Base-by-base conservation (phyloP, 345 rosid genomes). In the Eucalyptus albens region DNA sequence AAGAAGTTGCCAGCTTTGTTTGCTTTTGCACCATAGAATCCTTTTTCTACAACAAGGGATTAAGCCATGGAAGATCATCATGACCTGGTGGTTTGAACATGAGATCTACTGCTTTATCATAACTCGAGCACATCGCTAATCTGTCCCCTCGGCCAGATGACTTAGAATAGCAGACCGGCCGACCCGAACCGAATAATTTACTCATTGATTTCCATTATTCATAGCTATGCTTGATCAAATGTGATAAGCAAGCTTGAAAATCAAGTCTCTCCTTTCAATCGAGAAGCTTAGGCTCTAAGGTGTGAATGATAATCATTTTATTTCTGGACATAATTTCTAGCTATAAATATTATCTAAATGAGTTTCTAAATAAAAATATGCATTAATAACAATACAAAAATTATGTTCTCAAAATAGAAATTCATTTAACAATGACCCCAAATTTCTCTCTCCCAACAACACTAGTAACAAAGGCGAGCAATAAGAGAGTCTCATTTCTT, bases 341-440 rank as follows among this genome's bases (percentile, higher is more conserved):
- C 10, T 17, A 7, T 0, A 53, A 53, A 53, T 53, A 53, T 53
- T 53, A 0, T 53, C 24, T 53, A 53, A 53, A 53, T 0, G 2
- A 53, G 56, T 53, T 53, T 53, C 0, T 53, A 0, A 53, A 7
- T 53, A 19, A 53, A 51, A 17, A 19, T 0, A 53, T 7, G 10
- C 1, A 0, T 53, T 49, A 0, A 4, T 49, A 49, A 49, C 6
- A 0, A 49, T 49, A 49, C 15, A 49, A 12, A 49, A 49, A 49
- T 49, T 12, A 12, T 49, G 6, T 49, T 49, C 15, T 1, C 0
- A 0, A 19, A 53, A 53, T 2, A 7, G 1, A 53, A 53, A 53
- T 53, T 53, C 24, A 53, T 53, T 17, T 1, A 53, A 53, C 0
- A 53, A 53, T 19, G 1, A 53, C 24, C 0, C 2, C 0, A 17